These are phyloP conservation scores for Rhynchosporium graminicola DNA, from an alignment of 2,329 filamentous ascomycete species.

Conservation along the genomic window DNA sequence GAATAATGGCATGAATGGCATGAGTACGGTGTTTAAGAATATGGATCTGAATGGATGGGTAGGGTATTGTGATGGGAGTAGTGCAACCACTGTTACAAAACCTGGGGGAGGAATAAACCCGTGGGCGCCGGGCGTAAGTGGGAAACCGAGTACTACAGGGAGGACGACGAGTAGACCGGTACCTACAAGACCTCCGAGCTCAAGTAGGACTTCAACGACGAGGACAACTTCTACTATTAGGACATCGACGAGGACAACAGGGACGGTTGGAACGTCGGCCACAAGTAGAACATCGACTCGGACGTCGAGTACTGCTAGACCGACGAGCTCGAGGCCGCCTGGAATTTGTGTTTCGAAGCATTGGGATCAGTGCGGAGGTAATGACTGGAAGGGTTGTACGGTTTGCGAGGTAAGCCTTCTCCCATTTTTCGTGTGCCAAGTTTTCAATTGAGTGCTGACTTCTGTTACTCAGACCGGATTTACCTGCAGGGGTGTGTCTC, in stretches of 20 bases:
- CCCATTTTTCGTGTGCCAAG: too few relatives aligned
- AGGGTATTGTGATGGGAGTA: conserved; percentile 26
- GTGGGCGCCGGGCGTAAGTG: background rate
- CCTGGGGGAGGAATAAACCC: conserved; percentile 20
- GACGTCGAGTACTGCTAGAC: background rate
- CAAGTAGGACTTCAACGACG: background rate
- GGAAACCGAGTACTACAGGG: background rate
- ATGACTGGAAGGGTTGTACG: conserved; percentile 30
- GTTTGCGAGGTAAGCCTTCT: conserved; percentile 22
- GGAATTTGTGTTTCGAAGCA: conserved; percentile 22
- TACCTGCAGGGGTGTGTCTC: conserved; percentile 24
- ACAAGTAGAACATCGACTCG: background rate
- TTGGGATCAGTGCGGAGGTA: conserved; percentile 30
- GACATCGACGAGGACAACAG: background rate
- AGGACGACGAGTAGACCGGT: background rate
- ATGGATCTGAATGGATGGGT: conserved; percentile 22
- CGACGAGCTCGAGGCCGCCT: background rate
- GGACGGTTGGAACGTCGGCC: background rate
- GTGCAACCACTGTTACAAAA: conserved; percentile 21
- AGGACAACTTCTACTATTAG: background rate
- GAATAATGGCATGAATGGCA: conserved; percentile 8
- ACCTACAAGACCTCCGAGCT: background rate
- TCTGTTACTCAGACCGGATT: conserved; percentile 12
- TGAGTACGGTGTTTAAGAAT: conserved; percentile 26
- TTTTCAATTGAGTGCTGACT: background rate